These are phyloP conservation scores for Sporodiniella umbellata DNA, from an alignment of 371 early-diverging fungal genomes.

Conservation along the genomic window DNA sequence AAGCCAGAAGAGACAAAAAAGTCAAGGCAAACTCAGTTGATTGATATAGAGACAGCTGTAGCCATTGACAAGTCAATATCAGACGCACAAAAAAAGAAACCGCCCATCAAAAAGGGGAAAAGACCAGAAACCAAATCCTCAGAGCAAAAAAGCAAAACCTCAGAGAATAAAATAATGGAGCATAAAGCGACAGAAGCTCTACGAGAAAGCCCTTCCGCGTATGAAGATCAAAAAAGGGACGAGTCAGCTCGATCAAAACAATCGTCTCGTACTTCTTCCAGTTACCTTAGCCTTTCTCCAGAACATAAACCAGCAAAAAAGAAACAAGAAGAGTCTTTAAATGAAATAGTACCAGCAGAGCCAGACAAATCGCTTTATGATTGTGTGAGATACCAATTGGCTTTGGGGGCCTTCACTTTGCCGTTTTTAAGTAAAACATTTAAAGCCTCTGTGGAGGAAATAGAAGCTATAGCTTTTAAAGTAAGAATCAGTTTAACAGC, in stretches of 20 bases:
- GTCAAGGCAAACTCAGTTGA: not conserved
- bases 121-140: not conserved
- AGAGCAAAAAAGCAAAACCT: too few species aligned
- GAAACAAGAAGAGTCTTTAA: not conserved
- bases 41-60: constrained; percentile 1
- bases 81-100: not conserved
- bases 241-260: too few species aligned
- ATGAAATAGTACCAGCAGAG: not conserved
- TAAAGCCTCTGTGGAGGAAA: not conserved
- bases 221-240: too few species aligned
- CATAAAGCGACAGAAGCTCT: too few species aligned
- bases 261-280: not conserved
- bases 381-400: not conserved
- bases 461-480: not conserved
- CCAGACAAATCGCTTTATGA: not conserved
- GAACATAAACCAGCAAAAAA: not conserved
- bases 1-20: not conserved
- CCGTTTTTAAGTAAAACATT: not conserved
- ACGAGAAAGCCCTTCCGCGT: too few species aligned
- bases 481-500: not conserved
- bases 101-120: not conserved
- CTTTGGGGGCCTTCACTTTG: not conserved
- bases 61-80: not conserved
- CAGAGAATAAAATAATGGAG: too few species aligned
- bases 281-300: not conserved